Percentiles rank a stretch among this genome's conserved stretches.
phyloP scores from a whole-genome alignment of 2,329 filamentous ascomycete species.

The Fusarium concolor region DNA sequence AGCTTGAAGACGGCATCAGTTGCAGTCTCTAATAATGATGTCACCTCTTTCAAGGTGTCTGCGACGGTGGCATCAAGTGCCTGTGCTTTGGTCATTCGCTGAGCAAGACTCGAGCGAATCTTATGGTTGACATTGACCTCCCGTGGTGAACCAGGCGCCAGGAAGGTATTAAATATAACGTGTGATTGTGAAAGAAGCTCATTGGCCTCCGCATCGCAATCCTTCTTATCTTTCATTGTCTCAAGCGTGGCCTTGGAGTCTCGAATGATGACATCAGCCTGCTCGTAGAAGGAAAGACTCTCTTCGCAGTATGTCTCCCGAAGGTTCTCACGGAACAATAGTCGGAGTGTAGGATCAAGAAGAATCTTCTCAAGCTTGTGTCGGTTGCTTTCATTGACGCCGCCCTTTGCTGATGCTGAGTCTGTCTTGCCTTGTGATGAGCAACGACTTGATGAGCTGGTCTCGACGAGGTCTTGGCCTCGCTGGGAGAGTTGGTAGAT shows the following conservation, averaged over 20 bases:
- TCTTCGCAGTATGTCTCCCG: slow-evolving; percentile 97
- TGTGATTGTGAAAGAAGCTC: slow-evolving; percentile 97
- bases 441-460: slow-evolving; percentile 64
- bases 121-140: slow-evolving; percentile 98
- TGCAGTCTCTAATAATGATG: slow-evolving; percentile 88
- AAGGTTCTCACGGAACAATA: slow-evolving; percentile 93
- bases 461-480: slow-evolving; percentile 75
- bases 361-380: slow-evolving; percentile 93
- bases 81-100: slow-evolving; percentile 96
- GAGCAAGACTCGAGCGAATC: slow-evolving; percentile 90
- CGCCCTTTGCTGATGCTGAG: slow-evolving; percentile 60
- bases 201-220: slow-evolving; percentile 82
- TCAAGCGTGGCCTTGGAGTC: slow-evolving; percentile 71
- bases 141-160: slow-evolving; percentile 94
- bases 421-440: slow-evolving; percentile 68
- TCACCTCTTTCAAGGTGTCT: slow-evolving; percentile 89
- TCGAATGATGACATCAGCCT: slow-evolving; percentile 87
- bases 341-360: slow-evolving; percentile 84
- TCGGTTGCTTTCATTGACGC: slow-evolving; percentile 87
- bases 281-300: slow-evolving; percentile 94
- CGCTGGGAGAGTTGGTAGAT: slow-evolving; percentile 87
- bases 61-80: slow-evolving; percentile 93
- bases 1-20: slow-evolving; percentile 97
- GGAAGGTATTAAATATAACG: slow-evolving; percentile 97
- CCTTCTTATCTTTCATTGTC: slow-evolving; percentile 70